Evolutionary conservation across 305 asterid genomes (phyloP), one percentile per base, ranked within the genome.

Genomic region (Fraxinus angustifolia): DNA sequence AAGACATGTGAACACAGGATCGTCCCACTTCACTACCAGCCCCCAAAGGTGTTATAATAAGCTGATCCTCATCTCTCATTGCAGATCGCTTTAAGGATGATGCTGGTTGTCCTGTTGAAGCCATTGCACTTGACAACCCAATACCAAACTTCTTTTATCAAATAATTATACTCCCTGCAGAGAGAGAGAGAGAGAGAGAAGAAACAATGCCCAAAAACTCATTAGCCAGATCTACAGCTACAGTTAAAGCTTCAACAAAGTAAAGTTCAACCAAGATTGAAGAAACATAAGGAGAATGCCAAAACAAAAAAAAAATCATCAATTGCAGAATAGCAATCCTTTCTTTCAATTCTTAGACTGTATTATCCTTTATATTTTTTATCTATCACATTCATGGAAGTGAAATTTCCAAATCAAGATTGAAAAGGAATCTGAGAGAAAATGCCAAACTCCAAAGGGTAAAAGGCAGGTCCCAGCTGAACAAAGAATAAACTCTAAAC

Each of bases 11-110:
- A 82, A 91, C 92, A 79, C 98, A 96, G 38, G 99, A 96, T 81
- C 99, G 96, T 40, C 99, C 99, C 19, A 96, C 99, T 92, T 96
- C 99, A 83, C 73, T 94, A 40, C 99, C 97, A 45, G 97, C 99
- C 79, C 99, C 99, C 68, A 96, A 90, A 38, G 99, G 99, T 0
- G 97, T 96, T 28, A 96, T 86, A 58, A 91, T 91, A 56, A 94
- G 92, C 90, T 92, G 92, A 86, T 94, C 99, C 53, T 97, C 96
- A 79, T 96, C 98, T 72, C 92, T 87, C 12, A 87, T 78, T 12
- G 88, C 87, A 28, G 87, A 87, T 82, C 94, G 89, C 90, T 91
- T 89, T 62, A 86, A 33, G 23, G 92, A 84, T 23, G 91, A 76
- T 12, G 83, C 82, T 2, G 93, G 87, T 31, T 88, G 91, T 73